phyloP scores from a whole-genome alignment of 805 yeast genomes.

The Nadsonia fulvescens region DNA sequence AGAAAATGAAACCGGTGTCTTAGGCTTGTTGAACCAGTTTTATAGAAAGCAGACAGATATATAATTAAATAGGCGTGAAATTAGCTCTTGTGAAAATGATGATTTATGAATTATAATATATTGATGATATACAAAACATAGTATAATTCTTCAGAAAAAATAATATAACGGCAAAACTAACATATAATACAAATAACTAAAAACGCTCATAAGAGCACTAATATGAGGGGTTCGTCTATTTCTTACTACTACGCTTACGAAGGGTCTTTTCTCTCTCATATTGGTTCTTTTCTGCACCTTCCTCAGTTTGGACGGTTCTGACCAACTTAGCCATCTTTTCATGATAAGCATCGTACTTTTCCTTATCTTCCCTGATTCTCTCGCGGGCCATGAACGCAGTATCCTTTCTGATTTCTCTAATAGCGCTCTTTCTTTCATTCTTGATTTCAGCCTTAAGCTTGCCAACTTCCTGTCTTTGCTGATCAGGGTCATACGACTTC shows the following conservation, averaged over 20 bases:
- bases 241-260: no score
- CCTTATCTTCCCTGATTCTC: constrained; percentile 61
- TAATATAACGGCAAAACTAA: no score
- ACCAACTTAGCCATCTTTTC: constrained; percentile 74
- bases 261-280: constrained; percentile 72
- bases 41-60: constrained; percentile 3
- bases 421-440: constrained; percentile 74
- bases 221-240: no score
- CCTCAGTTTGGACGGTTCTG: constrained; percentile 77
- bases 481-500: constrained; percentile 75
- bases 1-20: no score
- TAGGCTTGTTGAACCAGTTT: no score
- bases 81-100: no score
- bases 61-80: no score
- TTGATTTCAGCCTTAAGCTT: constrained; percentile 75
- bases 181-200: no score
- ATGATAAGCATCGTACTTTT: constrained; percentile 63
- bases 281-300: constrained; percentile 86
- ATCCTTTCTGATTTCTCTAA: constrained; percentile 84
- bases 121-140: no score
- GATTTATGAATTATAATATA: no score
- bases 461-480: constrained; percentile 61
- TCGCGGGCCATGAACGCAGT: constrained; percentile 75
- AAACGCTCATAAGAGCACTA: no score
- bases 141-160: no score